Evolutionary conservation across 768 basidiomycete genomes (phyloP).

Genomic region (Russula griseocarnosa): DNA sequence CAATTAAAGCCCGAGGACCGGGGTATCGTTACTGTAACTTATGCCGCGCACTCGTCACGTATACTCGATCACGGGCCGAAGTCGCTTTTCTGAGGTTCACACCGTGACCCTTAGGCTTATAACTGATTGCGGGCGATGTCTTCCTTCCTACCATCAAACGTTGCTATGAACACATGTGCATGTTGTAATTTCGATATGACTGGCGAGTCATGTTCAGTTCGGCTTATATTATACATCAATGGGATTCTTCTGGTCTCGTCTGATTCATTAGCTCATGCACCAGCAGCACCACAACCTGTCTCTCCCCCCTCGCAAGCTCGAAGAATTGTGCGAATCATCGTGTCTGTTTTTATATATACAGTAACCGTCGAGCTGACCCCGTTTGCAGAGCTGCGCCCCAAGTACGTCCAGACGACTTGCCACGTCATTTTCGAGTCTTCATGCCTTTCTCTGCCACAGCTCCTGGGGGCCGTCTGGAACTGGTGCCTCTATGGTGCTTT

Average conservation of each 20-base stretch:
- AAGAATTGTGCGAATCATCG: not conserved
- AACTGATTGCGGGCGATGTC: not conserved
- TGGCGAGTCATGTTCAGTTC: not conserved
- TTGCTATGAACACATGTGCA: not conserved
- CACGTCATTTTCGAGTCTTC: not conserved
- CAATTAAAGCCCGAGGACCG: too few relatives aligned
- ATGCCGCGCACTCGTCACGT: too few relatives aligned
- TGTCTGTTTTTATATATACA: not conserved
- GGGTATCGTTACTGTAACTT: too few relatives aligned
- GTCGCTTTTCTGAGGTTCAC: not conserved
- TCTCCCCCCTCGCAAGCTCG: not conserved
- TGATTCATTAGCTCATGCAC: not conserved
- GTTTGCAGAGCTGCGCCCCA: constrained; percentile 11
- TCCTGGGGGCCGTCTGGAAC: constrained; percentile 28
- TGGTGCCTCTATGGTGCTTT: constrained; percentile 33
- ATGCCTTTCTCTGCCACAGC: not conserved
- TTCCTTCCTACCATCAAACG: not conserved
- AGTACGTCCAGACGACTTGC: constrained; percentile 3
- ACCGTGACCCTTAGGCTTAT: too few relatives aligned
- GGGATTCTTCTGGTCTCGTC: not conserved
- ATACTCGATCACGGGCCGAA: too few relatives aligned
- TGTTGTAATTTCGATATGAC: not conserved
- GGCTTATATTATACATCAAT: not conserved
- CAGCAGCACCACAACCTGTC: too few relatives aligned
- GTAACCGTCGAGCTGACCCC: not conserved